Percentiles rank a stretch among this genome's conserved stretches.
These are phyloP conservation scores for Leptosphaerulina australis DNA, from an alignment of 2,329 filamentous ascomycete species.

Conservation along the genomic window DNA sequence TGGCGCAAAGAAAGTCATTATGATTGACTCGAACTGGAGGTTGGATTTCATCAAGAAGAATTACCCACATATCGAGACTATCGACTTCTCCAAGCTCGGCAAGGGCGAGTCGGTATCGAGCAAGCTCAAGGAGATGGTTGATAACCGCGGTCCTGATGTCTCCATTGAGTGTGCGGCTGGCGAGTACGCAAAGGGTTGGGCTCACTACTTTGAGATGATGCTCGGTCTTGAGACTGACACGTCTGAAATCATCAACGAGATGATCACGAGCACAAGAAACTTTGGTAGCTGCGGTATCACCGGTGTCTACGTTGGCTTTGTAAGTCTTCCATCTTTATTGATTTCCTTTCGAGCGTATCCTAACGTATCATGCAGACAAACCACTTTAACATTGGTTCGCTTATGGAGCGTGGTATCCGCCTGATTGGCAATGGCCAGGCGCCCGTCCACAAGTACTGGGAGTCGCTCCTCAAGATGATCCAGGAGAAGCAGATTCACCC, in stretches of 20 bases:
- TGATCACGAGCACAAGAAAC: slow-evolving; percentile 74
- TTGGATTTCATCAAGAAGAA: slow-evolving; percentile 70
- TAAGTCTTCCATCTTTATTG: slow-evolving; percentile 44
- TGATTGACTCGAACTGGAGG: slow-evolving; percentile 76
- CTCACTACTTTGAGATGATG: slow-evolving; percentile 64
- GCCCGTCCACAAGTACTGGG: slow-evolving; percentile 85
- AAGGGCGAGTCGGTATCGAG: slow-evolving; percentile 69
- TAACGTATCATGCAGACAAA: slow-evolving; percentile 62
- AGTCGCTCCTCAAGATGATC: slow-evolving; percentile 73
- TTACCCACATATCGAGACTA: slow-evolving; percentile 68
- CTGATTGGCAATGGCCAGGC: slow-evolving; percentile 73
- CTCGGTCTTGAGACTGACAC: slow-evolving; percentile 82
- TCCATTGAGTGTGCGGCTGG: slow-evolving; percentile 71
- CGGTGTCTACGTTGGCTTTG: slow-evolving; percentile 68
- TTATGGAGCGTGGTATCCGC: slow-evolving; percentile 87
- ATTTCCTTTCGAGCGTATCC: neutral
- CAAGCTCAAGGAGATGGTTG: slow-evolving; percentile 74
- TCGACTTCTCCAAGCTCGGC: slow-evolving; percentile 72
- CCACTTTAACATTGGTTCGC: slow-evolving; percentile 80
- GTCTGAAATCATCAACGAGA: slow-evolving; percentile 79
- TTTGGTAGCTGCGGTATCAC: slow-evolving; percentile 79
- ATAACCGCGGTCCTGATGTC: slow-evolving; percentile 73
- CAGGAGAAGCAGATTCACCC: slow-evolving; percentile 73
- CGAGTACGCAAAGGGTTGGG: slow-evolving; percentile 67
- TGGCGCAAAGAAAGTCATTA: slow-evolving; percentile 75